Conservation (phyloP, 2,329 filamentous ascomycete genomes). For the Verticillium albo-atrum region DNA sequence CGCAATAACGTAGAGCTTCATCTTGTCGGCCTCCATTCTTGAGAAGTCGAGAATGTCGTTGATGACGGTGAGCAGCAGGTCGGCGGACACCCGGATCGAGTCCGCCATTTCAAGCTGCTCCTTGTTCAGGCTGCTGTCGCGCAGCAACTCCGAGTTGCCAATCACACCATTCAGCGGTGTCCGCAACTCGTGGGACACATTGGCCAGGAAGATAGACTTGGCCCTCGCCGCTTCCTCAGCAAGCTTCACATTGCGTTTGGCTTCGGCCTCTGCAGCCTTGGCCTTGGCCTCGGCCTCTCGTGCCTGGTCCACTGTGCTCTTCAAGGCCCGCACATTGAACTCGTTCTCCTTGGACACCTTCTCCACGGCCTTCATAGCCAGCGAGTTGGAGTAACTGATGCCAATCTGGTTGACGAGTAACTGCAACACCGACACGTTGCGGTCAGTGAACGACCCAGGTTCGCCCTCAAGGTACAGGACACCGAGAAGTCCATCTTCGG, state of each 20-base stretch:
- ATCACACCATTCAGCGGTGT: slow-evolving; percentile 86
- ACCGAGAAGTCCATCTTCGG: slow-evolving; percentile 56
- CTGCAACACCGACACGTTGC: slow-evolving; percentile 62
- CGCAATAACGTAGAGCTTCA: slow-evolving; percentile 72
- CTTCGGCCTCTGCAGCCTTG: slow-evolving; percentile 70
- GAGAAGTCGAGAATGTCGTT: slow-evolving; percentile 97
- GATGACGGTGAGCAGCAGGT: slow-evolving; percentile 85
- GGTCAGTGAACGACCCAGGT: slow-evolving; percentile 72
- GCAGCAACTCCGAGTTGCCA: slow-evolving; percentile 78
- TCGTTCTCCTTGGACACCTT: slow-evolving; percentile 75
- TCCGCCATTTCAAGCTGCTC: slow-evolving; percentile 85
- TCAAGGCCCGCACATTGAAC: slow-evolving; percentile 74
- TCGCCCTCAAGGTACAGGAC: slow-evolving; percentile 73
- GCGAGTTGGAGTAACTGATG: slow-evolving; percentile 65
- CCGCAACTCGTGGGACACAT: slow-evolving; percentile 76
- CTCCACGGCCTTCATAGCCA: slow-evolving; percentile 66
- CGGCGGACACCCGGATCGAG: slow-evolving; percentile 80
- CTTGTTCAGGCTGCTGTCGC: slow-evolving; percentile 68
- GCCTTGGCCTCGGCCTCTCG: slow-evolving; percentile 71
- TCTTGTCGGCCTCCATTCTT: slow-evolving; percentile 84
- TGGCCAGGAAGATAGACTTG: slow-evolving; percentile 75
- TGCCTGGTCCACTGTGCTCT: slow-evolving; percentile 67
- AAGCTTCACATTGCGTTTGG: slow-evolving; percentile 72
- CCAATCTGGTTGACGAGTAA: slow-evolving; percentile 75
- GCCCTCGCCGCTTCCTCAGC: slow-evolving; percentile 81